Evolutionary conservation across 2,329 filamentous ascomycete genomes (phyloP), one percentile per base, ranked within the genome.

Genomic region (Acrodontium crateriforme): DNA sequence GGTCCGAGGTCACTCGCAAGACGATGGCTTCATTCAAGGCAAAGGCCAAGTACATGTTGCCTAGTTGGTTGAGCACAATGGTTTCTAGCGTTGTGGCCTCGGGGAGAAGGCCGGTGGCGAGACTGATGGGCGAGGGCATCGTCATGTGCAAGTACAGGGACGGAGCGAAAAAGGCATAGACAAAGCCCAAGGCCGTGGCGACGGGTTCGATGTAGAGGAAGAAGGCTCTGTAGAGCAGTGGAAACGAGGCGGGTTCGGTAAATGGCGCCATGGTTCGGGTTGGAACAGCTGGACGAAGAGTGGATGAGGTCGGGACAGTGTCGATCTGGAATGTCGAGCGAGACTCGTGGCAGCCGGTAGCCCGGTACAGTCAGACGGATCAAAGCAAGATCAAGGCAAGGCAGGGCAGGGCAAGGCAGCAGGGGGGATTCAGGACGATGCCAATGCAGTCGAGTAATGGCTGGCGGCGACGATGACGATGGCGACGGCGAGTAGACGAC

Each of bases 11-110:
- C 10, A 69, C 63, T 22, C 81, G 73, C 38, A 87, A 63, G 9
- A 87, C 74, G 14, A 83, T 55, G 2, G 77, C 78, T 56, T 89
- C 79, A 56, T 78, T 82, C 45, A 87, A 55, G 30, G 77, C 71
- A 52, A 85, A 81, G 32, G 80, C 67, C 20, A 85, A 53, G 56
- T 85, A 87, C 37, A 85, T 61, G 53, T 83, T 85, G 23, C 76
- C 77, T 17, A 87, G 67, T 56, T 87, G 80, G 11, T 73, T 71
- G 43, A 85, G 61, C 21, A 72, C 71, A 33, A 84, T 70, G 32
- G 30, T 39, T 7, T 69, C 67, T 1, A 76, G 78, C 21, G 64
- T 66, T 18, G 67, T 55, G 2, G 77, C 70, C 5, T 30, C 34
- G 23, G 37, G 29, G 9, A 75, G 52, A 12, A 10, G n/a, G 20